Percentiles rank a stretch among this genome's conserved stretches.
These are phyloP conservation scores for Oryza officinalis DNA, from an alignment of 176 grass and related monocot genomes.

Conservation along the genomic window DNA sequence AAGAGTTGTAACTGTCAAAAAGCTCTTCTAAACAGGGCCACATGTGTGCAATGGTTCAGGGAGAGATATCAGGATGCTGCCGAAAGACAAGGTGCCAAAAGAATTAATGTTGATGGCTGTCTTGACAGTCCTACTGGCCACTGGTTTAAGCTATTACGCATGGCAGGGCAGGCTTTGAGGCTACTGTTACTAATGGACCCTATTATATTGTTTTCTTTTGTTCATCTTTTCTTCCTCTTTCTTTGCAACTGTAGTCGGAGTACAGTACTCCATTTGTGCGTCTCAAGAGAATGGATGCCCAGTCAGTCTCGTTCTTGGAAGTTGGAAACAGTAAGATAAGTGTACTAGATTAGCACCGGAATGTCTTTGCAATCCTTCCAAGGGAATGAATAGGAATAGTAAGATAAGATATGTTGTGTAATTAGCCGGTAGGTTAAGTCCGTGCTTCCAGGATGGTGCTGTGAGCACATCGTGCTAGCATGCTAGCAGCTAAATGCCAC, in stretches of 20 bases:
- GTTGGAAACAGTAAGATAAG: neutral
- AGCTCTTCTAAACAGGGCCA: too few relatives aligned
- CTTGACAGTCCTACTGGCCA: neutral
- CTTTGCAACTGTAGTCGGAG: neutral
- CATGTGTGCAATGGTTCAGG: neutral
- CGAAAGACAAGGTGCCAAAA: constrained; percentile 43
- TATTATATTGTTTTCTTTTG: neutral
- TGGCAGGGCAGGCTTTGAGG: constrained; percentile 21
- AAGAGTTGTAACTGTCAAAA: too few relatives aligned
- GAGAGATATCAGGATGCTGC: constrained; percentile 27
- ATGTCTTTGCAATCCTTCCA: neutral
- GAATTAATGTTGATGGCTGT: constrained; percentile 14
- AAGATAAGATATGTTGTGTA: neutral
- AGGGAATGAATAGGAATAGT: too few relatives aligned
- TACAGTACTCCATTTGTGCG: neutral
- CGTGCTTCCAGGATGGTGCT: neutral
- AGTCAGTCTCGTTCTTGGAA: neutral
- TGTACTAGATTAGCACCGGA: neutral
- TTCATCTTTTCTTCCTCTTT: neutral
- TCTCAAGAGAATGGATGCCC: neutral
- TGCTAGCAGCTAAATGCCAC: neutral
- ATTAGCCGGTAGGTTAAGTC: neutral
- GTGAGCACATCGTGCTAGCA: neutral
- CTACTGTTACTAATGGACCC: neutral
- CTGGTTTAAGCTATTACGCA: neutral